These are phyloP conservation scores for Syzygium grande DNA, from an alignment of 345 rosid species.

Conservation along the genomic window DNA sequence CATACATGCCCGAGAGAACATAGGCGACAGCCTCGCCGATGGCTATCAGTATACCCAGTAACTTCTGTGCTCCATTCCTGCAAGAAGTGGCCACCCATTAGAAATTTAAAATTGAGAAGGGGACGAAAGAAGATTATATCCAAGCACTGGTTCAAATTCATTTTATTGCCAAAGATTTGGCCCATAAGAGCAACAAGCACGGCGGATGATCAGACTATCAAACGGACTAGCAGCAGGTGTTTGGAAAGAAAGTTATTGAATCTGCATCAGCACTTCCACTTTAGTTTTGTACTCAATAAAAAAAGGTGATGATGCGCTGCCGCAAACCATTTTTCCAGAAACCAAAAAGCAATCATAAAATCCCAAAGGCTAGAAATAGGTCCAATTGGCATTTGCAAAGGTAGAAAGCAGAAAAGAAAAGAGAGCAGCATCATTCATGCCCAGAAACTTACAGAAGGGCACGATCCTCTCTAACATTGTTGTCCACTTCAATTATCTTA, in stretches of 20 bases:
- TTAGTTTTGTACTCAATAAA: neutral
- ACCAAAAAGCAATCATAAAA: neutral
- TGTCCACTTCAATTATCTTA: conserved; percentile 73
- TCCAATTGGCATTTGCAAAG: neutral
- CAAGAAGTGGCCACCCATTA: neutral
- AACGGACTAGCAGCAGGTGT: neutral
- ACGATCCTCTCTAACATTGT: conserved; percentile 54
- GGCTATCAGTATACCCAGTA: conserved; percentile 72
- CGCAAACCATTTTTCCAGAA: neutral
- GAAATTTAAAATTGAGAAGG: neutral
- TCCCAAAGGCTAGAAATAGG: neutral
- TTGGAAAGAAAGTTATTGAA: neutral
- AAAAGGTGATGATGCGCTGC: neutral
- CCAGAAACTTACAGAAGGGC: conserved; percentile 45
- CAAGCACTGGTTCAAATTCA: neutral
- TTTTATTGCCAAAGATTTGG: neutral
- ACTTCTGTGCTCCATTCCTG: conserved; percentile 83
- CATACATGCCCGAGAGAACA: conserved; percentile 85
- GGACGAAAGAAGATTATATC: neutral
- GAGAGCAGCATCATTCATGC: neutral
- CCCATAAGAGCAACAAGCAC: neutral
- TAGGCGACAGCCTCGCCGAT: conserved; percentile 83
- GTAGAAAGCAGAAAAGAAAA: neutral
- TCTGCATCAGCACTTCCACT: neutral
- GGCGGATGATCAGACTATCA: neutral